phyloP scores from a whole-genome alignment of 1,284 basidiomycete genomes.

The Tilletia caries region DNA sequence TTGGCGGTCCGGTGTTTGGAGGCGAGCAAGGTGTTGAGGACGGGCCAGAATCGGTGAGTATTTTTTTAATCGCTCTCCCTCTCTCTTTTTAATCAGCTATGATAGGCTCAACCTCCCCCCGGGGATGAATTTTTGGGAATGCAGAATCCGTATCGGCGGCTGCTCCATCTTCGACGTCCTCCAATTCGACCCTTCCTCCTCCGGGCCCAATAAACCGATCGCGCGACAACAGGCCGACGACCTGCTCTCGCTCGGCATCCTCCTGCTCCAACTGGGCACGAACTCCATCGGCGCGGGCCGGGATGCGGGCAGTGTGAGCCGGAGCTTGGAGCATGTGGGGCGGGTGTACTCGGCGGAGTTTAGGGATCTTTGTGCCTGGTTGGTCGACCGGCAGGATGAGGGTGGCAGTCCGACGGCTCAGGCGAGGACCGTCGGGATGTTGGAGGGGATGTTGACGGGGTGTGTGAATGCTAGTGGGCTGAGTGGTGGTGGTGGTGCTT shows the following conservation, averaged over 20 bases:
- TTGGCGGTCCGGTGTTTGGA: constrained; percentile 81
- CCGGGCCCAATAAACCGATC: constrained; percentile 15
- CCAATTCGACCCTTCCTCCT: constrained; percentile 23
- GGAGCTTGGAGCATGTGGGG: constrained; percentile 68
- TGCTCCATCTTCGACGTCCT: constrained; percentile 52
- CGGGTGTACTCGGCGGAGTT: constrained; percentile 76
- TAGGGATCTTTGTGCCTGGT: constrained; percentile 72
- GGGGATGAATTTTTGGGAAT: too few relatives aligned
- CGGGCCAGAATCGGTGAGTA: constrained; percentile 76
- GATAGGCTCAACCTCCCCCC: too few relatives aligned
- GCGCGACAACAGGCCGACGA: constrained; percentile 70
- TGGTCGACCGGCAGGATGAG: constrained; percentile 57
- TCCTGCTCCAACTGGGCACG: constrained; percentile 78
- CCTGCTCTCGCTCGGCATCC: constrained; percentile 75
- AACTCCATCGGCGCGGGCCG: too few relatives aligned
- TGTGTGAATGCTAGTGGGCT: neutral
- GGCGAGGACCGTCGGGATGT: neutral
- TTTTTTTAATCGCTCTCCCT: too few relatives aligned
- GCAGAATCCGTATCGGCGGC: constrained; percentile 36
- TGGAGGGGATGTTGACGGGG: constrained; percentile 2
- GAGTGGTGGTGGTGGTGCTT: neutral
- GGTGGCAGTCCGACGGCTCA: neutral
- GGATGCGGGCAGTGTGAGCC: too few relatives aligned
- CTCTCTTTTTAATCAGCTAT: too few relatives aligned
- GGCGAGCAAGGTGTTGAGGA: constrained; percentile 80